Evolutionary conservation across 2,329 filamentous ascomycete genomes (phyloP), one percentile per base, ranked within the genome.

Genomic region (Aspergillus unguis): DNA sequence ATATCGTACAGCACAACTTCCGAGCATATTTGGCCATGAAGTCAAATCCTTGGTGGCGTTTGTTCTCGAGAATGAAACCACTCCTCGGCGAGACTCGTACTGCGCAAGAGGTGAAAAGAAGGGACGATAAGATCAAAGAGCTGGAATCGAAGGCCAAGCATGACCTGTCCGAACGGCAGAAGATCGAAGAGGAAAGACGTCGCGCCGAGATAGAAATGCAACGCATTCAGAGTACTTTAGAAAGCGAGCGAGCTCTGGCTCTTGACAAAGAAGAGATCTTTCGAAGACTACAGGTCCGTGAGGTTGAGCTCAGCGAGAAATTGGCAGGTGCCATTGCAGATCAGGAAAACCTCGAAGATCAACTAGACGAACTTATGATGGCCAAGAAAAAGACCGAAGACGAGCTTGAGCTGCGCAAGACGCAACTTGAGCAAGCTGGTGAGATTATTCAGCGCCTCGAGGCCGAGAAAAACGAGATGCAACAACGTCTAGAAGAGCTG

Each of bases 231-330:
- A 90, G 97, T 63, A 95, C 90, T 0, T 80, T 99, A 2, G 95
- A 99, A 70, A 96, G 92, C 60, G 95, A 99, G 72, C 85, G 94
- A 45, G 90, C 92, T n/a, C 79, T 99, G 38, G 94, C 94, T 1
- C 77, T 99, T 4, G 94, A 99, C 72, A 99, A 99, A 69, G 95
- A 99, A 68, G 94, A 99, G 65, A 99, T 99, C 55, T 99, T 97
- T 78, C 95, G 92, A 68, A 85, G 95, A n/a, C 79, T 99, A 25
- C 94, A 96, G 67, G 77, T 86, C 48, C 87, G 94, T n/a, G 94
- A 99, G 72, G 81, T 85, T 8, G 92, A 99, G 68, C 81, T 99
- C 3, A 89, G 87, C 48, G 95, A 99, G 65, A 96, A 97, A 74
- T 81, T 99, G 28, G 83, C 90, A 35, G 92, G 89, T 36, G 92